phyloP scores from a whole-genome alignment of 2,329 filamentous ascomycete species.

The Penicillium olsonii region DNA sequence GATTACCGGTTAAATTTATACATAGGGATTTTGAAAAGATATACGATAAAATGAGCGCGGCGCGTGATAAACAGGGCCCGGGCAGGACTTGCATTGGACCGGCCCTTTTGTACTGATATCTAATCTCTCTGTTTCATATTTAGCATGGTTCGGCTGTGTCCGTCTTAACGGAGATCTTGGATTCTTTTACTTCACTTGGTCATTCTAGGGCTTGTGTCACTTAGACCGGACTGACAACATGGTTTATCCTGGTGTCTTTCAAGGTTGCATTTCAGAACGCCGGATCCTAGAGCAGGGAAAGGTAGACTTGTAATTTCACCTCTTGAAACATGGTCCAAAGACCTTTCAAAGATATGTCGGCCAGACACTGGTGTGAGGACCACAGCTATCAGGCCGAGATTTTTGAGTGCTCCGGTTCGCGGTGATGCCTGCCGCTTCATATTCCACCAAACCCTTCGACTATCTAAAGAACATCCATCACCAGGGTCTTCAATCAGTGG shows the following conservation, averaged over 20 bases:
- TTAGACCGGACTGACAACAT: background rate
- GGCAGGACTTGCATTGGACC: background rate
- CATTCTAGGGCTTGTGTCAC: background rate
- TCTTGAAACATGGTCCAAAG: no score
- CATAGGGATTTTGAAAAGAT: background rate
- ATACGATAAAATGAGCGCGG: conserved; percentile 10
- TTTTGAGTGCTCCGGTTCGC: no score
- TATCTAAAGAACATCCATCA: no score
- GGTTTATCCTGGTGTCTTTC: no score
- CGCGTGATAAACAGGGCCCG: conserved; percentile 7
- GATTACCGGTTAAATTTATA: conserved; percentile 46
- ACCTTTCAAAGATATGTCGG: no score
- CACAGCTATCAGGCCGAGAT: no score
- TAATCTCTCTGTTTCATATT: conserved; percentile 28
- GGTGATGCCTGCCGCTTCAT: no score
- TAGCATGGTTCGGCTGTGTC: conserved; percentile 27
- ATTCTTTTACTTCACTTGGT: conserved; percentile 6
- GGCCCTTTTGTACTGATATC: conserved; percentile 29
- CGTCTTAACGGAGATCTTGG: conserved; percentile 26
- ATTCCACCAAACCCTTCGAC: no score
- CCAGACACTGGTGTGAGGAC: no score
- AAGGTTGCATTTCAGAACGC: no score
- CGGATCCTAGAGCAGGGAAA: no score
- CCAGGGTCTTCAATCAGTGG: background rate
- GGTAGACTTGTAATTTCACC: no score